Base-by-base conservation (phyloP, 805 yeast genomes). In the Candida andamanensis region DNA sequence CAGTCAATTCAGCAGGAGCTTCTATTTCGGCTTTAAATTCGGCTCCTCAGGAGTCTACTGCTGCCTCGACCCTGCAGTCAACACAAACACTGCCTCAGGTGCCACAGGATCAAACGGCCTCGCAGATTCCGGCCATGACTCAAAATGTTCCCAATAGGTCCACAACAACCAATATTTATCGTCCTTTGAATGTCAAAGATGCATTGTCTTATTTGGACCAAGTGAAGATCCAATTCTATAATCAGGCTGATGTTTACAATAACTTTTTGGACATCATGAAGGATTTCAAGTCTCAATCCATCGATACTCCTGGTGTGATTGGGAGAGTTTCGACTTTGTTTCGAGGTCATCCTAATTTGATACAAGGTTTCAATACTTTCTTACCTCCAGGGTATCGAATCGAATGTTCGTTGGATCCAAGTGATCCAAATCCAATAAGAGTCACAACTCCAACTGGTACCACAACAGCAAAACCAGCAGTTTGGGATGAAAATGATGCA, bases 301-400 rank as follows among this genome's bases (percentile, higher is more conserved):
- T 92, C 48, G 97, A 92, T 56, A 92, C 99, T 0, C 98, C 97
- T 0, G 99, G 97, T 21, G 99, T 92, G 17, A 92, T 92, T 53
- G 96, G 90, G 56, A 71, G 98, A 37, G 98, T 92, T 1, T 85
- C 96, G 0, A 74, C 83, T 2, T 64, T 92, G 35, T 92, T 92
- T 57, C 76, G 89, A 41, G 97, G 97, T 10, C 95, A 87, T 57
- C 95, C 95, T 2, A 77, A 81, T 41, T 69, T 92, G 50, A 90
- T 92, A 41, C 97, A 92, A 60, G 98, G 99, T 0, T 94, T 92
- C 61, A 92, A 92, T 63, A 90, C 99, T 2, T 92, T 92, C 54
- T 69, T 92, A 45, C 99, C 99, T 1, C 95, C 95, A 15, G 99
- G 98, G 3, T 92, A 87, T 60, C 69, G 84, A 42, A 89, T 92